Evolutionary conservation across 208 protist genomes (phyloP), one percentile per base, ranked within the genome.

Genomic region (Lotmaria passim): DNA sequence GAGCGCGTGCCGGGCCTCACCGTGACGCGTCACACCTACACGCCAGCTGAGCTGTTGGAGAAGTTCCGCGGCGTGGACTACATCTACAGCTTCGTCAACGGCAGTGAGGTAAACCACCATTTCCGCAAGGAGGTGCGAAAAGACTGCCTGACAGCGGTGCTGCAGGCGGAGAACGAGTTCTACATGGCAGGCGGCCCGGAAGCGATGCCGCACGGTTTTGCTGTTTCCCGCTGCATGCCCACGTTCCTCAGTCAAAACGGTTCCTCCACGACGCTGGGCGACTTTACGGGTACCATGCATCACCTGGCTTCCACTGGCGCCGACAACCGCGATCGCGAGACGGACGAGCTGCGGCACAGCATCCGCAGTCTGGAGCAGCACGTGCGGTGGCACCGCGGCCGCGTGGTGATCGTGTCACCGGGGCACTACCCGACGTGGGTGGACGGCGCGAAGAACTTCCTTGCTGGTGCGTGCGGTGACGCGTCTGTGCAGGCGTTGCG

Each of bases 71-170:
- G 3, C 21, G 12, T 17, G 12, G 0, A n/a, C n/a, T n/a, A n/a
- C n/a, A 82, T 99, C 14, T 99, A 98, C 81, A 98, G 91, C 2
- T 99, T 97, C 86, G 97, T 98, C 15, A 99, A 99, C 73, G 97
- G 97, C 21, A 89, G 65, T 10, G 97, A 99, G 57, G 69, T 69
- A 7, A 65, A 89, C 12, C 89, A 95, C 39, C 57, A 56, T 30
- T 90, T 69, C 75, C 82, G 82, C 28, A 73, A 75, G 26, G 26
- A 3, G 3, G 30, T 77, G 33, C 60, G 70, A 3, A 23, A 51
- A 0, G 41, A 60, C 23, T 64, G 28, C 67, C 64, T 39, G 47
- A 66, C 38, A 48, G 7, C 8, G 7, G 21, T 57, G 30, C 12
- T n/a, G 26, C 15, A 19, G 6, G 44, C 44, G 24, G 48, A 53